Percentiles rank a stretch among this genome's conserved stretches.
These are phyloP conservation scores for Hortaea sp. DNA, from an alignment of 2,329 filamentous ascomycete genomes.

Conservation along the genomic window DNA sequence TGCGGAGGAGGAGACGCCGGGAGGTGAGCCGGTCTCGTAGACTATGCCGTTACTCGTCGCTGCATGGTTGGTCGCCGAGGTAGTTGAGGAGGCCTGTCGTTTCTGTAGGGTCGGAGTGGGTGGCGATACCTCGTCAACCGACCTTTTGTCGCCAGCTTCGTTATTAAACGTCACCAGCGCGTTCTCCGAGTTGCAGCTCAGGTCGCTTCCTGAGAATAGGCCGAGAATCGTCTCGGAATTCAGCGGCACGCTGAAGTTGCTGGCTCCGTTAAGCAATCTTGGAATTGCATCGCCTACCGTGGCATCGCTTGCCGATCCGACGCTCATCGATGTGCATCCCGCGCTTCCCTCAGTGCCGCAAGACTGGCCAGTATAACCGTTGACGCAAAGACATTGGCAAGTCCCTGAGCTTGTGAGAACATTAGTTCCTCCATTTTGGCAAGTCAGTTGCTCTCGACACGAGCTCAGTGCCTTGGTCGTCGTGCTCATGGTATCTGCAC, in stretches of 20 bases:
- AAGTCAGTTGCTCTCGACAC: conserved; percentile 55
- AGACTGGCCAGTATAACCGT: conserved; percentile 65
- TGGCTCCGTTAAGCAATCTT: conserved; percentile 55
- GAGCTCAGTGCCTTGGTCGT: conserved; percentile 29
- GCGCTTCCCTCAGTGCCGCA: conserved; percentile 44
- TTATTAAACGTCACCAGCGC: conserved; percentile 71
- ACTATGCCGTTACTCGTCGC: conserved; percentile 26
- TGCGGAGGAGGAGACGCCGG: conserved; percentile 5
- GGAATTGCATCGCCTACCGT: conserved; percentile 75
- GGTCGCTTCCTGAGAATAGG: conserved; percentile 62
- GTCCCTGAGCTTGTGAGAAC: conserved; percentile 48
- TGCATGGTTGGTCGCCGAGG: conserved; percentile 10
- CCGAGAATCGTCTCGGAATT: conserved; percentile 59
- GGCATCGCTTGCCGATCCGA: conserved; percentile 49
- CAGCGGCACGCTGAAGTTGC: conserved; percentile 68
- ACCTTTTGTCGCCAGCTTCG: not conserved
- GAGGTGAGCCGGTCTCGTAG: conserved; percentile 12
- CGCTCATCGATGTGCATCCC: conserved; percentile 45
- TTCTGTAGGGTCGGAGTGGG: conserved; percentile 1
- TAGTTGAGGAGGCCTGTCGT: conserved; percentile 6
- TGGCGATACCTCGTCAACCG: not conserved
- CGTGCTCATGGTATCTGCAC: conserved; percentile 5
- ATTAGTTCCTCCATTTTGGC: conserved; percentile 72
- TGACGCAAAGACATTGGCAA: conserved; percentile 81
- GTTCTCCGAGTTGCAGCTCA: conserved; percentile 79